Conservation (phyloP, 164 flowering plant species). For the Pachysandra terminalis region DNA sequence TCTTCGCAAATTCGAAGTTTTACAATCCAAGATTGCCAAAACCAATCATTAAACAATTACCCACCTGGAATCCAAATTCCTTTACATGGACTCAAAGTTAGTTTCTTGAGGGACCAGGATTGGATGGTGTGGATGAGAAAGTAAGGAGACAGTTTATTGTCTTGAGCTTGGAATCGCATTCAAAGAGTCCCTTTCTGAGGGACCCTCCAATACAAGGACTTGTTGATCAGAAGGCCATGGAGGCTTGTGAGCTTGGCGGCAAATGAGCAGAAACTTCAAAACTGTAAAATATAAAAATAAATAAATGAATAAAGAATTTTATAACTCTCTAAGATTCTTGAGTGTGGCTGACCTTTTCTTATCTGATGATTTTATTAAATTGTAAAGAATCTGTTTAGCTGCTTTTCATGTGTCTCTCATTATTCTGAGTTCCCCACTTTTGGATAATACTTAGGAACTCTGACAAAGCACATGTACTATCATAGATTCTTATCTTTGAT, state of each 20-base stretch:
- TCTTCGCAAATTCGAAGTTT: slow-evolving; percentile 1
- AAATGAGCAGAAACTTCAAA: not conserved
- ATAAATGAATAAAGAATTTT: too few species aligned
- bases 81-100: slow-evolving; percentile 46
- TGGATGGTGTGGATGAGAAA: slow-evolving; percentile 21
- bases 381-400: too few species aligned
- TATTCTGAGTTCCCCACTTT: not conserved
- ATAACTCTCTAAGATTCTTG: not conserved
- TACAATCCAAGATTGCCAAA: slow-evolving; percentile 10
- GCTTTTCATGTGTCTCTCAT: too few species aligned
- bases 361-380: too few species aligned
- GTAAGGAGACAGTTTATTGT: slow-evolving; percentile 15
- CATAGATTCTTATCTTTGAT: not conserved
- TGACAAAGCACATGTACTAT: slow-evolving; percentile 11
- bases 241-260: slow-evolving; percentile 17
- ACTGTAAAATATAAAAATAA: too few species aligned
- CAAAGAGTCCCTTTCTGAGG: slow-evolving; percentile 8
- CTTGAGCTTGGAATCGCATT: slow-evolving; percentile 25
- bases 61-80: slow-evolving; percentile 35
- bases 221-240: slow-evolving; percentile 9
- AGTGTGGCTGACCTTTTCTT: not conserved
- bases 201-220: slow-evolving; percentile 16
- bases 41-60: slow-evolving; percentile 9
- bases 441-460: slow-evolving; percentile 17
- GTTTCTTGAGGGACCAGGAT: slow-evolving; percentile 15